phyloP scores from a whole-genome alignment of 2,329 filamentous ascomycete species.

The Aspergillus sp. region DNA sequence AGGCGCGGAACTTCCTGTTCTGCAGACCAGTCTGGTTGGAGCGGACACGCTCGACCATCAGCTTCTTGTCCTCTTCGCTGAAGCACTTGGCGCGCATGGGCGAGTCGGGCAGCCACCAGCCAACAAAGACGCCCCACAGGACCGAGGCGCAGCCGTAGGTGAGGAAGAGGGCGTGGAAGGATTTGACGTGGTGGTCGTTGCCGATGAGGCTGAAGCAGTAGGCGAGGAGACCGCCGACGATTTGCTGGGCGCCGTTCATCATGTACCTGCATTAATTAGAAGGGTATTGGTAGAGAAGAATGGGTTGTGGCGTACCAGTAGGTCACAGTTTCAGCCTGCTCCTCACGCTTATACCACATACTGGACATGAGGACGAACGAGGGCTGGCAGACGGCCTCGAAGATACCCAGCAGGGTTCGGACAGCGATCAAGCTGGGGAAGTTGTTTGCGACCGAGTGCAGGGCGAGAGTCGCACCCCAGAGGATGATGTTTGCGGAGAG shows the following conservation, averaged over 20 bases:
- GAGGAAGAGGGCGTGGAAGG: constrained; percentile 73
- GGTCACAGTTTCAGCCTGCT: constrained; percentile 68
- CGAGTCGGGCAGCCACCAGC: constrained; percentile 68
- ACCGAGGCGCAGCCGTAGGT: constrained; percentile 67
- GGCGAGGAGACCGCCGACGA: constrained; percentile 71
- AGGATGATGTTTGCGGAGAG: constrained; percentile 66
- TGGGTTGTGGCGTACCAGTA: constrained; percentile 59
- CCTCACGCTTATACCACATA: constrained; percentile 73
- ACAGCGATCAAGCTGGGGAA: constrained; percentile 65
- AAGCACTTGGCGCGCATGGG: constrained; percentile 75
- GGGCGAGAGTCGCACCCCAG: constrained; percentile 66
- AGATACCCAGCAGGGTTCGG: constrained; percentile 70
- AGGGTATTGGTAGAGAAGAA: background rate
- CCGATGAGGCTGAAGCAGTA: constrained; percentile 59
- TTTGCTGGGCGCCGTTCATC: constrained; percentile 77
- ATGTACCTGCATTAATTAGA: constrained; percentile 56
- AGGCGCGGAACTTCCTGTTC: constrained; percentile 58
- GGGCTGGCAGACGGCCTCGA: constrained; percentile 72
- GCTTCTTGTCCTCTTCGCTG: constrained; percentile 66
- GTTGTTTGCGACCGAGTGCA: constrained; percentile 64
- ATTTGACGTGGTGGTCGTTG: constrained; percentile 57
- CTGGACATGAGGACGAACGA: constrained; percentile 68
- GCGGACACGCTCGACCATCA: constrained; percentile 65
- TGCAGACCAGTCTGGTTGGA: constrained; percentile 66
- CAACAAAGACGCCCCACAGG: constrained; percentile 67